These are phyloP conservation scores for Sideroxylon spinosum DNA, from an alignment of 179 eudicot genomes.

Conservation along the genomic window DNA sequence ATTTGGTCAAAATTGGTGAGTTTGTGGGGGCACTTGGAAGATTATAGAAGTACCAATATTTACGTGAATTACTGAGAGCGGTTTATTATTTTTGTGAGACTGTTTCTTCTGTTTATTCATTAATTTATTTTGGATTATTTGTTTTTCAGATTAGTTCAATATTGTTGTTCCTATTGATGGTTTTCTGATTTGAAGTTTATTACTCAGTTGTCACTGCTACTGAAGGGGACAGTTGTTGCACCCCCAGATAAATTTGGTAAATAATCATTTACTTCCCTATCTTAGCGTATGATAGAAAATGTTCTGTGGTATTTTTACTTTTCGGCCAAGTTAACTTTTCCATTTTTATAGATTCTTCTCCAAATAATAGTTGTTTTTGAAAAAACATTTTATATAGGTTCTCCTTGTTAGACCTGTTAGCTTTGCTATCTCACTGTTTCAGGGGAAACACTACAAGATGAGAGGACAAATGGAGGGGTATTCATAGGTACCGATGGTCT, in stretches of 20 bases:
- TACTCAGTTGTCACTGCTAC: slow-evolving; percentile 72
- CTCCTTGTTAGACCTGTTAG: neutral
- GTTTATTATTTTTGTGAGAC: neutral
- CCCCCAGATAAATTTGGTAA: slow-evolving; percentile 98
- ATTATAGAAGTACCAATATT: neutral
- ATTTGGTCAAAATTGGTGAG: neutral
- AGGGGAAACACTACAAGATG: slow-evolving; percentile 98
- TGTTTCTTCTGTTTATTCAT: neutral
- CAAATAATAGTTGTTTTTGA: neutral
- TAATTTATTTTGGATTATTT: neutral
- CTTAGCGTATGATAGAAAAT: slow-evolving; percentile 7
- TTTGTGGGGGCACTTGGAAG: neutral
- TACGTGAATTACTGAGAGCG: neutral
- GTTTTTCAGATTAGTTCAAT: slow-evolving; percentile 5
- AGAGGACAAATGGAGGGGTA: slow-evolving; percentile 91
- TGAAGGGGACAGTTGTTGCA: slow-evolving; percentile 94
- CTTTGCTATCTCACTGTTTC: slow-evolving; percentile 19
- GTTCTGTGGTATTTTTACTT: slow-evolving; percentile 18
- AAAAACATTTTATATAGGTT: neutral
- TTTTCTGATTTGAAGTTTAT: slow-evolving; percentile 12
- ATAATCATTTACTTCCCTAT: slow-evolving; percentile 14
- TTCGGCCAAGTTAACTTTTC: neutral
- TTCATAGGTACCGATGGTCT: slow-evolving; percentile 78
- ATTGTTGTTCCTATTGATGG: neutral
- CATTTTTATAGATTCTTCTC: neutral